A percentile compares a stretch with the other conserved stretches of the same genome.
Conservation (phyloP, 106 monocot genomes). For the Allium cepa region DNA sequence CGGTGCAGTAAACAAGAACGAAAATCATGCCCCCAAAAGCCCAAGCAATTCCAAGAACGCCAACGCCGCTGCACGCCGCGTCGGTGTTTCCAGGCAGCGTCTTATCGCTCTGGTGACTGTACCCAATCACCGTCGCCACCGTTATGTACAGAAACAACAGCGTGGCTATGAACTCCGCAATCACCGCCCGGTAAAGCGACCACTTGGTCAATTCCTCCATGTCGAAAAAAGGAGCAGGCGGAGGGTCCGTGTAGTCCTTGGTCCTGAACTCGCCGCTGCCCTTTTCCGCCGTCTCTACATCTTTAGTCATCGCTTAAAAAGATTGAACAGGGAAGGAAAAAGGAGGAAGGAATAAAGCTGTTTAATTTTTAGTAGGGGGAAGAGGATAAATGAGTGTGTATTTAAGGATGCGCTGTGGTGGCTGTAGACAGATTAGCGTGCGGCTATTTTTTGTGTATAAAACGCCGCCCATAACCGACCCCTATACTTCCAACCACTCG, state of each 20-base stretch:
- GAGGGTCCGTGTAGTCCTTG: constrained; percentile 16
- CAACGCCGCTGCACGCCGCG: constrained; percentile 41
- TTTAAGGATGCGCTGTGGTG: too few species aligned
- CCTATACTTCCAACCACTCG: too few species aligned
- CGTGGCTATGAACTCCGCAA: constrained; percentile 18
- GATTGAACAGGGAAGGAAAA: too few species aligned
- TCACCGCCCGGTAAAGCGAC: constrained; percentile 19
- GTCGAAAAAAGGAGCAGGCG: constrained; percentile 17
- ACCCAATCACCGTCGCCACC: constrained; percentile 17
- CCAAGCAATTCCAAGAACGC: constrained; percentile 80
- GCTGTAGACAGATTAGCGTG: too few species aligned
- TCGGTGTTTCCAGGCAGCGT: not conserved
- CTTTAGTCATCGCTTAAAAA: too few species aligned
- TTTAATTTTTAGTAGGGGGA: too few species aligned
- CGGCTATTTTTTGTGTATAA: too few species aligned
- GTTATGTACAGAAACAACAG: constrained; percentile 18
- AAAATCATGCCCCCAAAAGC: constrained; percentile 93
- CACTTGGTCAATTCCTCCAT: constrained; percentile 15
- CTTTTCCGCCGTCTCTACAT: too few species aligned
- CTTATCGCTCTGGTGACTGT: constrained; percentile 6
- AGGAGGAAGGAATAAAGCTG: too few species aligned
- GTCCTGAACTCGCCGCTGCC: too few species aligned
- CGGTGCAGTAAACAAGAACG: constrained; percentile 91
- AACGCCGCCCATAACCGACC: too few species aligned
- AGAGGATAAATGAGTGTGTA: too few species aligned